Evolutionary conservation across 2,329 filamentous ascomycete genomes (phyloP), one percentile per base, ranked within the genome.

Genomic region (Pseudogymnoascus sp.): DNA sequence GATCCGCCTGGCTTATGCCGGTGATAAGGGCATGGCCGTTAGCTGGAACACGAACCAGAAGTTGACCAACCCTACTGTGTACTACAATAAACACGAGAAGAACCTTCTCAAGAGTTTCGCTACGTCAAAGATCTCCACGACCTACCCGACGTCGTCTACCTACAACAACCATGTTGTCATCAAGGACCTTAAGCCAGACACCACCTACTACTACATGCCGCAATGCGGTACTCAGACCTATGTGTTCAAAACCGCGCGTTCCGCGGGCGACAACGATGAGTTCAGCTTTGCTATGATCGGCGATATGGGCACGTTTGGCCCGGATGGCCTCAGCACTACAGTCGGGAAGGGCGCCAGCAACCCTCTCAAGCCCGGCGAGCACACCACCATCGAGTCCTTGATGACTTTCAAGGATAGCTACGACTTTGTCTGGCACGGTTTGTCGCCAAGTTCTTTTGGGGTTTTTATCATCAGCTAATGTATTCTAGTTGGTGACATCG

Each of bases 401-500:
- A 31, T 14, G 18, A n/a, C 40, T 16, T 11, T 45, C 18, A 45
- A 45, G 18, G 23, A 45, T 10, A 23, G 4, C 16, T 45, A 45
- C 10, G 40, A 45, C 40, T 45, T 45, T 45, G 18, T 45, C 40
- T 45, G 40, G 40, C 40, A 45, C 40, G 40, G 40, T 45, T 11
- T 4, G 40, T 45, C 40, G 40, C 18, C 18, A 23, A 12, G 21
- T 11, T 45, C 8, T 31, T 31, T 31, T 8, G 7, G n/a, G n/a
- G n/a, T n/a, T n/a, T 23, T 11, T 21, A 12, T 12, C 7, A 45
- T 2, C 10, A 45, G 18, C 40, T 45, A 45, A 45, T 23, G 2
- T 8, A 31, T 31, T 21, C 40, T 37, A 66, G 64, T 62, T 63
- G 64, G 64, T 26, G 83, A 86, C 68, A 75, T 85, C 14, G 82